Percentiles rank a stretch among this genome's conserved stretches.
These are phyloP conservation scores for Flaveria linearis DNA, from an alignment of 129 eudicot species.

Conservation along the genomic window DNA sequence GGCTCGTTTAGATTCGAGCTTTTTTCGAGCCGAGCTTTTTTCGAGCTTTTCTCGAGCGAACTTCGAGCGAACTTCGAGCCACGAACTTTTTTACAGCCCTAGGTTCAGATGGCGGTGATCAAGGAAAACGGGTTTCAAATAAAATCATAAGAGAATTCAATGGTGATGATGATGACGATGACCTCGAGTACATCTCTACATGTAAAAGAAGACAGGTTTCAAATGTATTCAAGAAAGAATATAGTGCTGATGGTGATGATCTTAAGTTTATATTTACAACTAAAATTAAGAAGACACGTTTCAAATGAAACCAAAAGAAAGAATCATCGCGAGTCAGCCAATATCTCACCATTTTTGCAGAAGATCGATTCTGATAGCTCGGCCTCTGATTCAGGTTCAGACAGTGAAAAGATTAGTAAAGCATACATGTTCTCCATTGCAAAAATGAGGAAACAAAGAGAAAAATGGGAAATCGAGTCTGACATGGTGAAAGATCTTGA, in stretches of 20 bases:
- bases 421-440: slow-evolving; percentile 10
- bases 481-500: slow-evolving; percentile 37
- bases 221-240: not conserved
- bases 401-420: not conserved
- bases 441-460: not conserved
- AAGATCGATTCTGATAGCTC: slow-evolving; percentile 2
- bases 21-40: no score
- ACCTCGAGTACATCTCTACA: not conserved
- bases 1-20: no score
- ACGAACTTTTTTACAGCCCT: no score
- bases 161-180: not conserved
- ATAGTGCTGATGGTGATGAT: slow-evolving; percentile 13
- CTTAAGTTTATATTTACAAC: not conserved
- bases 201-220: slow-evolving; percentile 18
- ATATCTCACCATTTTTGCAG: not conserved
- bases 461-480: slow-evolving; percentile 26
- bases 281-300: not conserved
- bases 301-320: not conserved
- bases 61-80: no score
- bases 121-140: slow-evolving; percentile 9
- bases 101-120: slow-evolving; percentile 29
- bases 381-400: slow-evolving; percentile 15
- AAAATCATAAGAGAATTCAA: not conserved
- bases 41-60: no score
- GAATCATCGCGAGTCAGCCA: slow-evolving; percentile 2